Evolutionary conservation across 768 basidiomycete species (phyloP), one percentile per base, ranked within the genome.

Genomic region (Rhodosporidiobolus sp.): DNA sequence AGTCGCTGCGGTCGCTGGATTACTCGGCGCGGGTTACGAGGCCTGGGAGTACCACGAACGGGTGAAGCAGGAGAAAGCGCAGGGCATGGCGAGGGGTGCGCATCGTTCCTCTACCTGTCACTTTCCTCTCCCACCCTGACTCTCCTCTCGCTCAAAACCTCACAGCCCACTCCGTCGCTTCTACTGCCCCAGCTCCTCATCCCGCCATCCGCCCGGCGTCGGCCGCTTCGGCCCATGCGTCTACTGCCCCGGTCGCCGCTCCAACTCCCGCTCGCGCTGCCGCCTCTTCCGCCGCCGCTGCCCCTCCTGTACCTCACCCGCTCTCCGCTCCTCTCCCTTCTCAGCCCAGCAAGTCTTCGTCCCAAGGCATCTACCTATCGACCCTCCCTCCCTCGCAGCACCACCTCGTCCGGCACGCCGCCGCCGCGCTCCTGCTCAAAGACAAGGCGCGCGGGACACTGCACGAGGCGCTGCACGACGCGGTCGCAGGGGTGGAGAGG

Each of bases 351-450:
- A 4, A 9, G 38, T 0, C 24, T 30, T 32, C 34, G 38, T 3
- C 38, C 50, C 32, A 6, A 20, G 22, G 32, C 28, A 38, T 56
- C 26, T 75, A 50, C 59, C 43, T 75, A 28, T 75, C 69, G 12
- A 11, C 67, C n/a, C 67, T 75, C 28, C 58, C 66, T 4, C 61
- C 57, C 2, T 8, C 26, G 2, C 65, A 75, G 32, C 74, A 75
- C 62, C 56, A 68, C 19, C 64, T 67, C 24, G 59, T 75, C 10
- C 74, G 58, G 34, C 70, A 75, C 45, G 70, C 69, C 17, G 56
- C 74, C 0, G 69, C 70, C 7, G 62, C 69, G 1, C 60, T 75
- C 1, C 43, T 75, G 10, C 63, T 75, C 45, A 67, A 65, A 28
- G 69, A 71, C 26, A 58, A 54, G 3, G 50, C 43, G n/a, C 48